phyloP scores from a whole-genome alignment of 179 eudicot genomes.

The Drosera spatulata region DNA sequence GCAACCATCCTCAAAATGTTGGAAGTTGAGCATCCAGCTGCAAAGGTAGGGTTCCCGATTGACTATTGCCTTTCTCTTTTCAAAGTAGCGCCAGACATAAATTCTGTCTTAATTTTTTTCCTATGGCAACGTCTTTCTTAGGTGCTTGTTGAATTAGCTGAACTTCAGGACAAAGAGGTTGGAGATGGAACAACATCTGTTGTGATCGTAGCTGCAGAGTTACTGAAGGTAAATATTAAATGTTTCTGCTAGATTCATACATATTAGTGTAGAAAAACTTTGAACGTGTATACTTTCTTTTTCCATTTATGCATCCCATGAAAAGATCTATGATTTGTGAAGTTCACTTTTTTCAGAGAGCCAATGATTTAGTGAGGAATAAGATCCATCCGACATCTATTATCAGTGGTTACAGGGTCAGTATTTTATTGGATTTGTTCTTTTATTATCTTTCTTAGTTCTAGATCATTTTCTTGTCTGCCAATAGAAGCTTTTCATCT shows the following conservation, averaged over 20 bases:
- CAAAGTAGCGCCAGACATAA: background rate
- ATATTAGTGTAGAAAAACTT: too few species aligned
- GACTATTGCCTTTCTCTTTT: background rate
- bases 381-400: constrained; percentile 94
- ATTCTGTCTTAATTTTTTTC: background rate
- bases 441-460: background rate
- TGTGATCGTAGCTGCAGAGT: constrained; percentile 87
- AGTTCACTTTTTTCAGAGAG: constrained; percentile 38
- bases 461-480: background rate
- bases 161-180: constrained; percentile 97
- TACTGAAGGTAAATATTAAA: constrained; percentile 49
- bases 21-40: constrained; percentile 99
- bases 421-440: constrained; percentile 7
- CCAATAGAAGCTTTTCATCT: background rate
- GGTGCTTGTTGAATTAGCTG: constrained; percentile 95
- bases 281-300: too few species aligned
- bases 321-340: background rate
- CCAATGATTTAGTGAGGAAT: constrained; percentile 88
- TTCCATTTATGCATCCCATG: too few species aligned
- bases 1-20: constrained; percentile 95
- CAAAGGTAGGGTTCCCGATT: constrained; percentile 48
- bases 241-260: background rate
- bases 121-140: constrained; percentile 7
- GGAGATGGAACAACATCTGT: constrained; percentile 98
- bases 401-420: constrained; percentile 83